phyloP scores from a whole-genome alignment of 2,329 filamentous ascomycete species.

The Nigrospora oryzae region DNA sequence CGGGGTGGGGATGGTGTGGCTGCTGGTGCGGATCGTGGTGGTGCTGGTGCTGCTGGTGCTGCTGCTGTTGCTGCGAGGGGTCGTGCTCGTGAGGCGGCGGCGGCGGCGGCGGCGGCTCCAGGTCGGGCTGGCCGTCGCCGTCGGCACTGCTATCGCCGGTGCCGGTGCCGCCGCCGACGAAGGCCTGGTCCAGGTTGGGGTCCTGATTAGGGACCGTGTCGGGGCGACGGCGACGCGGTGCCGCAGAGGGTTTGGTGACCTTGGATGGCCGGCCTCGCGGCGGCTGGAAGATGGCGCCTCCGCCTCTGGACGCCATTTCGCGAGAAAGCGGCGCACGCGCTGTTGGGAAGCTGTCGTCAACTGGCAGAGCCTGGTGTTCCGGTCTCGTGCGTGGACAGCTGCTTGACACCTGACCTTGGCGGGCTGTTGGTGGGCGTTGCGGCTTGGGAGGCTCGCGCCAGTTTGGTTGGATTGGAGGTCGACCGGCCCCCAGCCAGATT shows the following conservation, averaged over 20 bases:
- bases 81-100: background rate
- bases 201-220: conserved; percentile 7
- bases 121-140: no score
- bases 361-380: background rate
- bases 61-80: background rate
- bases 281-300: conserved; percentile 5
- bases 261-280: conserved; percentile 5
- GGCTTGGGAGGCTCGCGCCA: no score
- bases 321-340: no score
- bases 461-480: no score
- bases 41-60: background rate
- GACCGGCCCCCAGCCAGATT: no score
- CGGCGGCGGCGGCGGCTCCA: no score
- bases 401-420: conserved; percentile 1
- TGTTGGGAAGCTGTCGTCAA: background rate
- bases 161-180: background rate
- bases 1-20: background rate
- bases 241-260: conserved; percentile 5
- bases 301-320: background rate
- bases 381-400: background rate
- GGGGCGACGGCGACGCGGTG: conserved; percentile 5
- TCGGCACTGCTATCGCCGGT: no score
- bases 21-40: background rate
- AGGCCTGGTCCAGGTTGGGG: conserved; percentile 4
- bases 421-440: background rate